Percentiles rank a stretch among this genome's conserved stretches.
phyloP scores from a whole-genome alignment of 345 rosid species.

The Luvunga scandens region DNA sequence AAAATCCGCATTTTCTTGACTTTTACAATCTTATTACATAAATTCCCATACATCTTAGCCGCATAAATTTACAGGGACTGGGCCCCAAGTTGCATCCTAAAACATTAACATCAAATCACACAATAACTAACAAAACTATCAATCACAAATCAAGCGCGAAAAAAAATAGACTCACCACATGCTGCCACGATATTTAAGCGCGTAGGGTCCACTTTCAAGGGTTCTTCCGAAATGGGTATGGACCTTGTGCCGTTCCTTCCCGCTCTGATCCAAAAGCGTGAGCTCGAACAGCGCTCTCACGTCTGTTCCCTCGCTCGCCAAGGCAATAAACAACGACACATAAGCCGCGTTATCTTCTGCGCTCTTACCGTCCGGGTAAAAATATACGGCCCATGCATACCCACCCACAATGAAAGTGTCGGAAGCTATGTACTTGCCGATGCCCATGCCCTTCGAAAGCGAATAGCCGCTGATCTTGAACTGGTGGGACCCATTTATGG shows the following conservation, averaged over 20 bases:
- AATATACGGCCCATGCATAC: conserved; percentile 71
- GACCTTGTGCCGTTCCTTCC: conserved; percentile 57
- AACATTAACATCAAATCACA: neutral
- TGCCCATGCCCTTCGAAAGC: conserved; percentile 64
- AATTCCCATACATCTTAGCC: neutral
- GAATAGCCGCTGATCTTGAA: conserved; percentile 69
- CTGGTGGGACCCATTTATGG: conserved; percentile 66
- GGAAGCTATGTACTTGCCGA: conserved; percentile 68
- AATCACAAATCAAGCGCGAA: neutral
- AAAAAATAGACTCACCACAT: conserved; percentile 58
- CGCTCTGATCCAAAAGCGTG: conserved; percentile 76
- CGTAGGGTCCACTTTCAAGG: conserved; percentile 73
- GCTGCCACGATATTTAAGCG: conserved; percentile 73
- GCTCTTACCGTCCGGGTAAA: conserved; percentile 83
- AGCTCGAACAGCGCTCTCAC: conserved; percentile 79
- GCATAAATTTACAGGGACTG: neutral
- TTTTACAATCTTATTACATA: neutral
- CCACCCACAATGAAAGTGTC: conserved; percentile 69
- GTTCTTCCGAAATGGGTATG: conserved; percentile 80
- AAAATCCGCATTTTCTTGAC: neutral
- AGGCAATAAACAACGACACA: conserved; percentile 66
- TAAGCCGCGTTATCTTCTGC: conserved; percentile 55
- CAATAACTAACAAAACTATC: neutral
- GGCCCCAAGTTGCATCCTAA: neutral
- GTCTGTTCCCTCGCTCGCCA: conserved; percentile 75